phyloP scores from a whole-genome alignment of 2,329 filamentous ascomycete species.

The Nothomitra cinnamomea region DNA sequence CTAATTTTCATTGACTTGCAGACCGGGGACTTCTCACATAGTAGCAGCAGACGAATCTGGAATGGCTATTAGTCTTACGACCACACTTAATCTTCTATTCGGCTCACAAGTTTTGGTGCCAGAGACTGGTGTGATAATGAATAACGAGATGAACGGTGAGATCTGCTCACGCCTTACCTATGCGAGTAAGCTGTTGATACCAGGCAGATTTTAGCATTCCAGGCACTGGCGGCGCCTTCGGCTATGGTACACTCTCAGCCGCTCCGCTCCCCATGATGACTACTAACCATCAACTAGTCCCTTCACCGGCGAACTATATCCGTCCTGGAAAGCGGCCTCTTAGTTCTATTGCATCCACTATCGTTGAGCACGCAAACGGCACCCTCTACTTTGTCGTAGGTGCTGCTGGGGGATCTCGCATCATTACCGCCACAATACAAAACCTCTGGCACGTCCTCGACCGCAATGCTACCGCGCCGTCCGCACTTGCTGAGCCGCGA shows the following conservation, averaged over 20 bases:
- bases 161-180: background rate
- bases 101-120: conserved; percentile 66
- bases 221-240: conserved; percentile 59
- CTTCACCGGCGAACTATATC: conserved; percentile 67
- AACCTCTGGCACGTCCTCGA: conserved; percentile 59
- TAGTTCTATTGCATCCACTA: conserved; percentile 65
- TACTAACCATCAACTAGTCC: conserved; percentile 26
- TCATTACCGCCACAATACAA: conserved; percentile 65
- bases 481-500: conserved; percentile 49
- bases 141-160: conserved; percentile 25
- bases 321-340: conserved; percentile 65
- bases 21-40: conserved; percentile 55
- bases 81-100: conserved; percentile 77
- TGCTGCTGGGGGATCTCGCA: conserved; percentile 65
- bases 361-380: conserved; percentile 49
- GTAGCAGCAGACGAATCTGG: conserved; percentile 56
- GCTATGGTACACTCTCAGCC: conserved; percentile 31
- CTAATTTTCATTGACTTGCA: background rate
- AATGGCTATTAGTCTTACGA: conserved; percentile 65
- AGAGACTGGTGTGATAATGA: conserved; percentile 64
- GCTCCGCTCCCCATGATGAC: background rate
- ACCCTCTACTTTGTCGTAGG: conserved; percentile 53
- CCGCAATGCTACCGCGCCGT: conserved; percentile 37
- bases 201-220: conserved; percentile 80
- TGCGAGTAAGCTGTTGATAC: conserved; percentile 28